A percentile compares a stretch with the other conserved stretches of the same genome.
phyloP scores from a whole-genome alignment of 345 rosid species.

The Brassica cretica region DNA sequence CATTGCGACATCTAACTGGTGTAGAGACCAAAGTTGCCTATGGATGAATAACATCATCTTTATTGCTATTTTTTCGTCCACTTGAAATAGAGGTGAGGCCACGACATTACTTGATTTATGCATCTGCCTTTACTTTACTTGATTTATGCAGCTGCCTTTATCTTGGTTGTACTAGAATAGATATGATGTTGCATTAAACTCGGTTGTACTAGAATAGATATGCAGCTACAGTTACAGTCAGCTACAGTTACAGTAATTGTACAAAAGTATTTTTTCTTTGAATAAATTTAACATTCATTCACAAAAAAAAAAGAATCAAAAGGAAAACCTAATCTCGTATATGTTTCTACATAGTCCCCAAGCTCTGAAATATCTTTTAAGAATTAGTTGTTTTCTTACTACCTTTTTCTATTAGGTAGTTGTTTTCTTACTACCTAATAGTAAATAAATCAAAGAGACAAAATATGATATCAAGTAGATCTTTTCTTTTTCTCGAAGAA shows the following conservation, averaged over 20 bases:
- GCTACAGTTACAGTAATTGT: too few relatives aligned
- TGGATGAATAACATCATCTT: background rate
- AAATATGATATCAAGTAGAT: constrained; percentile 10
- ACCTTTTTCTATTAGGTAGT: background rate
- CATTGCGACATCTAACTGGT: too few relatives aligned
- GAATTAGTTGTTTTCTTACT: constrained; percentile 1
- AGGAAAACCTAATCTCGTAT: constrained; percentile 1
- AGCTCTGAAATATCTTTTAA: background rate
- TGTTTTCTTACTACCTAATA: background rate
- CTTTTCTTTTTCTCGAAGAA: constrained; percentile 2
- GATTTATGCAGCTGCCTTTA: background rate
- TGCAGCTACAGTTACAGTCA: too few relatives aligned
- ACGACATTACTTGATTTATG: background rate
- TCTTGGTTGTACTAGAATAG: background rate
- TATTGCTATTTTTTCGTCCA: background rate
- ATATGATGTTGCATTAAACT: background rate
- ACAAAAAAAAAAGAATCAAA: background rate
- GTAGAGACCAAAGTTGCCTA: background rate
- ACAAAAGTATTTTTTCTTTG: too few relatives aligned
- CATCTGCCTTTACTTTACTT: background rate
- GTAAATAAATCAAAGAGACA: background rate
- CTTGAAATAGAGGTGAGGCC: background rate
- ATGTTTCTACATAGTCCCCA: background rate
- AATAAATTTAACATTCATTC: too few relatives aligned
- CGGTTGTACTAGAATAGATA: background rate